A percentile compares a stretch with the other conserved stretches of the same genome.
phyloP scores from a whole-genome alignment of 495 filamentous ascomycete species.

The Penicillium subrubescens region DNA sequence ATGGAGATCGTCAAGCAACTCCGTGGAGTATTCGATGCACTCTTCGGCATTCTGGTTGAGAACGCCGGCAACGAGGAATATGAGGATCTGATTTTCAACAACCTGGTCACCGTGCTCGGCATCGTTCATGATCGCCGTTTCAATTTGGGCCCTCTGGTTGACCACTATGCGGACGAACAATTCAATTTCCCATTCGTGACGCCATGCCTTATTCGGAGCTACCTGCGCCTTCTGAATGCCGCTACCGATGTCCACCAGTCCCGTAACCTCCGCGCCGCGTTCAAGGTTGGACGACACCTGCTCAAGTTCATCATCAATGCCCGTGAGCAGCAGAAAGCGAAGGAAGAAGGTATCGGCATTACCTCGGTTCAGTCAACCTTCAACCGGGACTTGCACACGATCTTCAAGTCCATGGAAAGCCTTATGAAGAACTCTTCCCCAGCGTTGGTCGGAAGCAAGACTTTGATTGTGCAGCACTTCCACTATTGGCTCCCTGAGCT shows the following conservation, averaged over 20 bases:
- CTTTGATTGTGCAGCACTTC: conserved; percentile 93
- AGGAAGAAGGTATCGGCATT: conserved; percentile 88
- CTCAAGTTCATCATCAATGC: conserved; percentile 95
- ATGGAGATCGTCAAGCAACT: conserved; percentile 96
- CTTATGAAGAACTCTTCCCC: conserved; percentile 88
- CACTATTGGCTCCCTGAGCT: conserved; percentile 95
- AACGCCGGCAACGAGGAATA: conserved; percentile 86
- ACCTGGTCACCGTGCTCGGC: conserved; percentile 83
- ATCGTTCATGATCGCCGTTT: conserved; percentile 95
- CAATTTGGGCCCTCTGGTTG: conserved; percentile 85
- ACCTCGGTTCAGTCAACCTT: conserved; percentile 76
- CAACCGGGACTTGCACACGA: conserved; percentile 76
- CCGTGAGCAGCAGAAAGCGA: conserved; percentile 79
- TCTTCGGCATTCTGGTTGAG: conserved; percentile 89
- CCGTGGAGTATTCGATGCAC: conserved; percentile 83
- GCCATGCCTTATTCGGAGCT: conserved; percentile 86
- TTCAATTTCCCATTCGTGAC: conserved; percentile 96
- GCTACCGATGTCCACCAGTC: conserved; percentile 78
- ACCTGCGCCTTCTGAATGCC: conserved; percentile 76
- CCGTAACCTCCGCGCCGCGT: conserved; percentile 81
- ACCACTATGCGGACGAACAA: conserved; percentile 82
- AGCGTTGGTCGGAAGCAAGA: conserved; percentile 88
- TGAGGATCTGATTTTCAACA: conserved; percentile 90
- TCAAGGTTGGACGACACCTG: conserved; percentile 92
- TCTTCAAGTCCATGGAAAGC: conserved; percentile 86